Percentiles rank a stretch among this genome's conserved stretches.
phyloP scores from a whole-genome alignment of 2,329 filamentous ascomycete species.

The Colletotrichum eleusines region DNA sequence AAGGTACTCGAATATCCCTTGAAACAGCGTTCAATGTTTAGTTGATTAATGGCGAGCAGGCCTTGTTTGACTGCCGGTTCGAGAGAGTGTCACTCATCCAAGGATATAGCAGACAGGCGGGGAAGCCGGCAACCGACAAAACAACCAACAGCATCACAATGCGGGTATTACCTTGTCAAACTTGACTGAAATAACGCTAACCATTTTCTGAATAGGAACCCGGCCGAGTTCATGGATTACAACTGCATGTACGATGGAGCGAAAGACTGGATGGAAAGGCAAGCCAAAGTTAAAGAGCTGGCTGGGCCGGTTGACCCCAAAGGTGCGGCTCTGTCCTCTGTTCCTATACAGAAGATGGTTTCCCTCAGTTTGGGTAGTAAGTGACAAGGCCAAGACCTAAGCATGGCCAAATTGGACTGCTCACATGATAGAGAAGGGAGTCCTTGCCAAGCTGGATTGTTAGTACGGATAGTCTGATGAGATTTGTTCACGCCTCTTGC shows the following conservation, averaged over 20 bases:
- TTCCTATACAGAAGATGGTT: constrained; percentile 11
- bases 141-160: constrained; percentile 24
- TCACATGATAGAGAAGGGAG: not conserved
- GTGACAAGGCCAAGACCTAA: not conserved
- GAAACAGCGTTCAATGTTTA: fast-evolving
- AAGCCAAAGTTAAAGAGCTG: not conserved
- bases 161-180: not conserved
- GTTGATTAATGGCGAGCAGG: not conserved
- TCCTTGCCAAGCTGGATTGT: not conserved
- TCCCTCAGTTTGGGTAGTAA: not conserved
- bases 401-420: not conserved
- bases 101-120: constrained; percentile 56
- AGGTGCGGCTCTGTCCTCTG: not conserved
- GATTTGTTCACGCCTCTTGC: not conserved
- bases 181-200: constrained; percentile 36
- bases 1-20: not conserved
- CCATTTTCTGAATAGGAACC: constrained; percentile 50
- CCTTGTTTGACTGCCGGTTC: constrained; percentile 48
- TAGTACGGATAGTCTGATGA: too few relatives aligned
- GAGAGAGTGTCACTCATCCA: constrained; percentile 56
- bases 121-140: constrained; percentile 52
- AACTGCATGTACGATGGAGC: constrained; percentile 55
- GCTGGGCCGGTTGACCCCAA: not conserved
- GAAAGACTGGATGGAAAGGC: constrained; percentile 47
- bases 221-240: constrained; percentile 57